Evolutionary conservation across 306 rosid species (phyloP).

Genomic region (Prunus campanulata): DNA sequence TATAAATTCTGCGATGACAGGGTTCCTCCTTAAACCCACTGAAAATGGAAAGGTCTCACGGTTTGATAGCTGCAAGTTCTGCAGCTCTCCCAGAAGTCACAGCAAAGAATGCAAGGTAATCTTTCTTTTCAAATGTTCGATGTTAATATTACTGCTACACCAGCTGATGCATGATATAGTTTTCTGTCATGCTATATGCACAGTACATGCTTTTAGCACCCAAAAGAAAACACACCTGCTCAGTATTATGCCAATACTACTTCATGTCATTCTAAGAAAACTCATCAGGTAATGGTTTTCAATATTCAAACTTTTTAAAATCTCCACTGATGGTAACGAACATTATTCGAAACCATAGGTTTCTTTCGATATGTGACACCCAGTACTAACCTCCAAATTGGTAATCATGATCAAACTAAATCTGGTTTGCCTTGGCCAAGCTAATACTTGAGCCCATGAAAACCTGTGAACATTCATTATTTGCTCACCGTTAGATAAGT

Average conservation of each 20-base stretch:
- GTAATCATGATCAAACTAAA: neutral
- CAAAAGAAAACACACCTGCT: neutral
- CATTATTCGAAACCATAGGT: neutral
- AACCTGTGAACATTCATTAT: neutral
- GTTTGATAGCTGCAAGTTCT: conserved; percentile 54
- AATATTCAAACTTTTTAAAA: neutral
- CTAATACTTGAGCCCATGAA: neutral
- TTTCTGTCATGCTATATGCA: neutral
- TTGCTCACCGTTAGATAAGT: neutral
- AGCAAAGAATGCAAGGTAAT: conserved; percentile 61
- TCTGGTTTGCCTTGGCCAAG: neutral
- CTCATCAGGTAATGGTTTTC: neutral
- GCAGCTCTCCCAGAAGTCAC: conserved; percentile 54
- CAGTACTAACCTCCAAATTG: neutral
- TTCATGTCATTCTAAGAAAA: too few species aligned
- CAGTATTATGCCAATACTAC: neutral
- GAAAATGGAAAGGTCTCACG: conserved; percentile 37
- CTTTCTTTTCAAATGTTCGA: neutral
- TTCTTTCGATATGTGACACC: neutral
- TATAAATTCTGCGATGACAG: conserved; percentile 30
- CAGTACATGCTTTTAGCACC: neutral
- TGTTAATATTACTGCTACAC: neutral
- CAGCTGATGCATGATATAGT: neutral
- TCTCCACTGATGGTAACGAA: neutral
- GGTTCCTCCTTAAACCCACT: conserved; percentile 65